A percentile compares a stretch with the other conserved stretches of the same genome.
phyloP scores from a whole-genome alignment of 371 early-diverging fungal genomes.

The Blakeslea trispora region DNA sequence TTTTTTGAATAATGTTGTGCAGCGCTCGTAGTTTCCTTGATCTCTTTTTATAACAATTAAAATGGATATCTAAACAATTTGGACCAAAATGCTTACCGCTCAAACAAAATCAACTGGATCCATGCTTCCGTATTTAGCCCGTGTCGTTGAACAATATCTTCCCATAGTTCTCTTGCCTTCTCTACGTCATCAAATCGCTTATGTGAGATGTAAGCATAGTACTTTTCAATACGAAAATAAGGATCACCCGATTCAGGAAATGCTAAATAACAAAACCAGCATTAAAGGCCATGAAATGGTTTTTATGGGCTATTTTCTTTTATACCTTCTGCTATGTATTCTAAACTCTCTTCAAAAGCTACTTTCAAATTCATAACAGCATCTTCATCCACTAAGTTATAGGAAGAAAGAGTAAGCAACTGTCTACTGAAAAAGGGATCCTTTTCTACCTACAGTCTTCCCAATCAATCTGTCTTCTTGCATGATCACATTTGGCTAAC shows the following conservation, averaged over 20 bases:
- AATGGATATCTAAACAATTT: neutral
- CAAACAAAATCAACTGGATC: conserved; percentile 45
- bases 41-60: conserved; percentile 1
- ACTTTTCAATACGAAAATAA: conserved; percentile 56
- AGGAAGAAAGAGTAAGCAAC: too few relatives aligned
- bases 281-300: conserved; percentile 3
- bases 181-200: conserved; percentile 25
- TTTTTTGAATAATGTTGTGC: conserved; percentile 41
- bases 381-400: conserved; percentile 23
- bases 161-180: conserved; percentile 42
- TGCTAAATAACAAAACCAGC: too few relatives aligned
- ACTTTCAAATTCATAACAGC: conserved; percentile 28
- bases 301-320: too few relatives aligned
- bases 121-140: conserved; percentile 43
- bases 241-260: conserved; percentile 49
- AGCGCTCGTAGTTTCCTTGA: conserved; percentile 29
- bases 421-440: neutral
- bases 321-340: conserved; percentile 36
- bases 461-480: conserved; percentile 41
- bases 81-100: conserved; percentile 50
- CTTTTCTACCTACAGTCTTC: conserved; percentile 35
- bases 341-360: conserved; percentile 38
- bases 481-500: conserved; percentile 43
- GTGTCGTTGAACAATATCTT: conserved; percentile 29
- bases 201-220: conserved; percentile 43